Percentiles rank a stretch among this genome's conserved stretches.
Conservation (phyloP, 1,284 basidiomycete genomes). For the Athelia psychrophila region DNA sequence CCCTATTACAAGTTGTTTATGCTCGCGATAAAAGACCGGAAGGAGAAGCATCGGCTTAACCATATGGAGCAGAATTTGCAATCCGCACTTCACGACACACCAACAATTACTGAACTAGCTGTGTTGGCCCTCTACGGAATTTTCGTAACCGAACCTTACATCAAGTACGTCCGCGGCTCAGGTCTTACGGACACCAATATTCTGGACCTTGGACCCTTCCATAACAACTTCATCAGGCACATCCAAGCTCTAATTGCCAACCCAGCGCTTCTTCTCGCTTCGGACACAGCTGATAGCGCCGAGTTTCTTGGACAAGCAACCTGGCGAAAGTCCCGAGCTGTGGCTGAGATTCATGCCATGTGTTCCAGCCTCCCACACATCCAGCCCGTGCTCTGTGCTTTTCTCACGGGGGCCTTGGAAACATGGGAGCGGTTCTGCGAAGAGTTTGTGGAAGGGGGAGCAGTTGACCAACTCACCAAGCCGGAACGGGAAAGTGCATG, state of each 20-base stretch:
- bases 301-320: constrained; percentile 19
- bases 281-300: constrained; percentile 9
- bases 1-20: too few species aligned
- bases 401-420: constrained; percentile 18
- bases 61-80: too few species aligned
- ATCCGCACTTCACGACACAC: background rate
- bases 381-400: constrained; percentile 12
- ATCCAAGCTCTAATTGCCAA: constrained; percentile 21
- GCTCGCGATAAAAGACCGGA: too few species aligned
- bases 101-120: constrained; percentile 14
- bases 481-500: constrained; percentile 16
- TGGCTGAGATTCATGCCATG: constrained; percentile 15
- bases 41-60: too few species aligned
- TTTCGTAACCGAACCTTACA: too few species aligned
- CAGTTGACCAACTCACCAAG: constrained; percentile 15
- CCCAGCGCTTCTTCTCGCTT: constrained; percentile 22
- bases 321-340: constrained; percentile 18
- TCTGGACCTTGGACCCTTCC: constrained; percentile 26
- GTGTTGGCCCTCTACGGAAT: constrained; percentile 22
- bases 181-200: constrained; percentile 18
- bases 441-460: constrained; percentile 24
- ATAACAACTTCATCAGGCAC: constrained; percentile 17
- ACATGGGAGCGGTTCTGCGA: constrained; percentile 23
- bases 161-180: constrained; percentile 16
- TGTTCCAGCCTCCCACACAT: constrained; percentile 21